A percentile compares a stretch with the other conserved stretches of the same genome.
These are phyloP conservation scores for Penicillium sp. DNA, from an alignment of 2,329 filamentous ascomycete genomes.

Conservation along the genomic window DNA sequence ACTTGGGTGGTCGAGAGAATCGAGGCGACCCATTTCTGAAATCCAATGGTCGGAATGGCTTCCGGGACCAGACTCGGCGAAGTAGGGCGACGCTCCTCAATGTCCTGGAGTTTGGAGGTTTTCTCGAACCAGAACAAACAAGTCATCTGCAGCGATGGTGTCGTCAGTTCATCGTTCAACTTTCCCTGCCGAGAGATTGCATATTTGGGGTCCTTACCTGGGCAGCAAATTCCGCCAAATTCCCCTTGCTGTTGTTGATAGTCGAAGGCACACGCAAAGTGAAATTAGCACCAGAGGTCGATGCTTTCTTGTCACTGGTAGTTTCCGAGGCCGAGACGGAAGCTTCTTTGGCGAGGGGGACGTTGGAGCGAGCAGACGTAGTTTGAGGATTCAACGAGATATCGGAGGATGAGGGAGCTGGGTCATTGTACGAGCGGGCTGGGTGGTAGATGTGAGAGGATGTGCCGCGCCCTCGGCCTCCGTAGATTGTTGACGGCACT, in stretches of 20 bases:
- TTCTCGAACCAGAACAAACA: conserved; percentile 98
- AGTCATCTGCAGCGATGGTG: conserved; percentile 59
- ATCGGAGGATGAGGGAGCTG: conserved; percentile 18
- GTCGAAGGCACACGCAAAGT: conserved; percentile 66
- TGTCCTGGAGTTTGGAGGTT: conserved; percentile 67
- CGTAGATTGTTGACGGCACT: conserved; percentile 27
- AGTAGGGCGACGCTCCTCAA: conserved; percentile 52
- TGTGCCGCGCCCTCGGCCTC: conserved; percentile 24
- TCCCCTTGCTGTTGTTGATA: conserved; percentile 70
- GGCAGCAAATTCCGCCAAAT: conserved; percentile 74
- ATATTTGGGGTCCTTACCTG: conserved; percentile 49
- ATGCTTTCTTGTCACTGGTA: conserved; percentile 22
- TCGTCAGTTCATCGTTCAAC: not conserved
- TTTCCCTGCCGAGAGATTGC: not conserved
- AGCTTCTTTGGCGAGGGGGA: conserved; percentile 16
- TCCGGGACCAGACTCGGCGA: conserved; percentile 58
- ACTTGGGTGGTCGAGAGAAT: conserved; percentile 93
- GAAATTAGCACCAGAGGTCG: conserved; percentile 39
- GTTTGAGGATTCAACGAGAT: conserved; percentile 19
- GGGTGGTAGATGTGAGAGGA: conserved; percentile 21
- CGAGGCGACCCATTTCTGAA: conserved; percentile 88
- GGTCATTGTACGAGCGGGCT: conserved; percentile 19
- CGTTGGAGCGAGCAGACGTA: conserved; percentile 12
- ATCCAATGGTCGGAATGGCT: conserved; percentile 70
- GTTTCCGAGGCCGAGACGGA: conserved; percentile 17